phyloP scores from a whole-genome alignment of 2,329 filamentous ascomycete genomes.

The Dactylellina haptotyla region DNA sequence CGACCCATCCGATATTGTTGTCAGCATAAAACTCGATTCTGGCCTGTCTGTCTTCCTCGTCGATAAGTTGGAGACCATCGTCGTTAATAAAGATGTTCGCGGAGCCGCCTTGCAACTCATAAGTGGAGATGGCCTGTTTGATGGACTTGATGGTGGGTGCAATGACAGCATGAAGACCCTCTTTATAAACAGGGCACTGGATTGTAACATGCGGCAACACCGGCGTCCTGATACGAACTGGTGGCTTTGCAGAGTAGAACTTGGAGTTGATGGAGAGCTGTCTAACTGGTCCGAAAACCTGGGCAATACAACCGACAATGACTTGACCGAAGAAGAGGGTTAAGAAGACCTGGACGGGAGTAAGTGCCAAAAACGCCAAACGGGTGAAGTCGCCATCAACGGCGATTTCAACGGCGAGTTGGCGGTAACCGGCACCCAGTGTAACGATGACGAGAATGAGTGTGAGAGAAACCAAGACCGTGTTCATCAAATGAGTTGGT shows the following conservation, averaged over 20 bases:
- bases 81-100: slow-evolving; percentile 82
- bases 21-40: slow-evolving; percentile 76
- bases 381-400: slow-evolving; percentile 73
- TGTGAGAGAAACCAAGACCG: slow-evolving; percentile 74
- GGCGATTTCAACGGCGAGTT: slow-evolving; percentile 74
- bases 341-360: slow-evolving; percentile 80
- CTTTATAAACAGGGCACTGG: slow-evolving; percentile 89
- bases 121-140: slow-evolving; percentile 79
- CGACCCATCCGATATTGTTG: slow-evolving; percentile 76
- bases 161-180: slow-evolving; percentile 79
- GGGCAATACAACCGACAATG: slow-evolving; percentile 77
- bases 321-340: slow-evolving; percentile 84
- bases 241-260: slow-evolving; percentile 80
- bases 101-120: slow-evolving; percentile 80
- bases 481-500: slow-evolving; percentile 75
- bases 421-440: slow-evolving; percentile 75
- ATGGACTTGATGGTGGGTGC: slow-evolving; percentile 79
- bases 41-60: slow-evolving; percentile 70
- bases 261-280: slow-evolving; percentile 80
- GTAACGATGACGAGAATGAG: slow-evolving; percentile 73
- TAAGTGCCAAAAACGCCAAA: slow-evolving; percentile 72
- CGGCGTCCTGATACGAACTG: slow-evolving; percentile 69
- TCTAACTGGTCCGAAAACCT: slow-evolving; percentile 78
- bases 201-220: slow-evolving; percentile 72
- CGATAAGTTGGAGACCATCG: slow-evolving; percentile 75